Evolutionary conservation across 305 asterid species (phyloP).

Genomic region (Fraxinus ornus): DNA sequence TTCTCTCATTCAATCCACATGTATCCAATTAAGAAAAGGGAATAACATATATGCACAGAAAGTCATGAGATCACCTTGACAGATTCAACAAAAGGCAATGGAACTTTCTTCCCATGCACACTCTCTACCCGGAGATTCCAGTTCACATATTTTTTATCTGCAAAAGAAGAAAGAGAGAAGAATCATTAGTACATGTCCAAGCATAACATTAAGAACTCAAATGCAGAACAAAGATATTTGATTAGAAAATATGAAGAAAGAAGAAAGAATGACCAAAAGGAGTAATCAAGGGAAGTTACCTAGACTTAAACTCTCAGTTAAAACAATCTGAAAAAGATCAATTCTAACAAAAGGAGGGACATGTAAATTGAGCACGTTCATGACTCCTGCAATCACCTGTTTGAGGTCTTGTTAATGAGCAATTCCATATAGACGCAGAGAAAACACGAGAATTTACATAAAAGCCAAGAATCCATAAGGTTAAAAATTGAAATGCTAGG

Average conservation of each 20-base stretch:
- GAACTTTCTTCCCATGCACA: slow-evolving; percentile 85
- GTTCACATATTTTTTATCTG: slow-evolving; percentile 83
- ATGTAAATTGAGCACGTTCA: slow-evolving; percentile 59
- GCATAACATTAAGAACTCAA: slow-evolving; percentile 13
- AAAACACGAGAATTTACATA: slow-evolving; percentile 9
- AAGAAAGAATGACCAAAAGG: not conserved
- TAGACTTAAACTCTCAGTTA: slow-evolving; percentile 66
- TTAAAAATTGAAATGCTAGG: slow-evolving; percentile 6
- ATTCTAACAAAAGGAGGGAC: slow-evolving; percentile 84
- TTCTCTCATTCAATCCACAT: not conserved
- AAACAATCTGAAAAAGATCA: slow-evolving; percentile 76
- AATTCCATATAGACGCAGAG: slow-evolving; percentile 21
- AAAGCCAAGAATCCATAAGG: not conserved
- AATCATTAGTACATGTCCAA: not conserved
- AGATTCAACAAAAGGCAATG: slow-evolving; percentile 75
- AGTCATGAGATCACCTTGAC: slow-evolving; percentile 53
- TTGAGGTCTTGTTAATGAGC: slow-evolving; percentile 28
- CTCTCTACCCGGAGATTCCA: slow-evolving; percentile 85
- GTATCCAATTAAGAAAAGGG: slow-evolving; percentile 6
- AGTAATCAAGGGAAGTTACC: slow-evolving; percentile 46
- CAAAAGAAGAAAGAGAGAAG: slow-evolving; percentile 23
- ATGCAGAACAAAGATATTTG: not conserved
- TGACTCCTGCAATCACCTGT: slow-evolving; percentile 87
- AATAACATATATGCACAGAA: not conserved
- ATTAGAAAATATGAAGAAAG: not conserved